Base-by-base conservation (phyloP, 2,329 filamentous ascomycete genomes). In the Zelopaecilomyces penicillatus region DNA sequence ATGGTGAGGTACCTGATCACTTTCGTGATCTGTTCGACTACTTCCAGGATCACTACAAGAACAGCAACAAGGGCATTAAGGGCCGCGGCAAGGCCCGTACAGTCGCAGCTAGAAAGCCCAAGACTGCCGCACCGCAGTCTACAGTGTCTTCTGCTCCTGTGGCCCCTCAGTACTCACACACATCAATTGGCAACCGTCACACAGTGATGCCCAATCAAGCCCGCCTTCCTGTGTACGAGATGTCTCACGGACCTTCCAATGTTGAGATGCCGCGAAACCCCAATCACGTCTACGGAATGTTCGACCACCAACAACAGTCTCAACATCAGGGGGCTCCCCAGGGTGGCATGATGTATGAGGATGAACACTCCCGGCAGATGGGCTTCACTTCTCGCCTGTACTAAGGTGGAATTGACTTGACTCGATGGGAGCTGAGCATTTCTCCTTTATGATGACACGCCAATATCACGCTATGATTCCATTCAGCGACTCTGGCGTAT, bases 11-110 rank as follows among this genome's bases (percentile, higher is more conserved):
- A n/a, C 70, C 76, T 0, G 74, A 82, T 33, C 64, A 67, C 5
- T 87, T 96, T 56, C 82, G 78, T 49, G 83, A 88, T 48, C 71
- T 96, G 41, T 88, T 85, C 71, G 78, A 85, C 54, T 95, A 95
- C 67, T 93, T 97, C 60, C 77, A 82, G 4, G 75, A 75, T 1
- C 73, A 95, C n/a, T 96, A 95, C 75, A 95, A 95, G 71, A 94
- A 97, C 67, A 90, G 85, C 67, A 97, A 97, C 75, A 95, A 95
- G 65, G 93, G 93, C 1, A 96, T 97, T 71, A 97, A 96, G 66
- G 93, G 93, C 8, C 82, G 93, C 38, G 93, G 93, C 37, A 93
- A 91, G 61, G 86, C 90, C 54, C 75, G 87, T 45, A 81, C 80
- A 46, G 83, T 89, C 43, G 57, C 58, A 6, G 57, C 56, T 19